phyloP scores from a whole-genome alignment of 2,329 filamentous ascomycete species.

The Sclerotinia spermophila region DNA sequence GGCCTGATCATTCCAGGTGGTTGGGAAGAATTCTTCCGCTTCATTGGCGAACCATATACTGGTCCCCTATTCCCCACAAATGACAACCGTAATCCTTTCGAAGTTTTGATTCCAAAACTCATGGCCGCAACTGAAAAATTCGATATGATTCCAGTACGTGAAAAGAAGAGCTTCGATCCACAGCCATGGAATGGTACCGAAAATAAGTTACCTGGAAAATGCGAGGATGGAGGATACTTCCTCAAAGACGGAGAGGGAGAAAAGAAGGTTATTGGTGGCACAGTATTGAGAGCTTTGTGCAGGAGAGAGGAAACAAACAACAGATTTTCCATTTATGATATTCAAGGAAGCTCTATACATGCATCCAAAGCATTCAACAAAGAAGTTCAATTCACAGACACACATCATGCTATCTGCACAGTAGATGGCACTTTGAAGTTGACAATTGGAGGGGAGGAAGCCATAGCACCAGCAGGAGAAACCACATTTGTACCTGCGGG shows the following conservation, averaged over 20 bases:
- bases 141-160: slow-evolving; percentile 51
- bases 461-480: slow-evolving; percentile 24
- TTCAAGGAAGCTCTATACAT: slow-evolving; percentile 46
- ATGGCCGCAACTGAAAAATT: slow-evolving; percentile 53
- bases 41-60: slow-evolving; percentile 50
- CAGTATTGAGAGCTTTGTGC: slow-evolving; percentile 46
- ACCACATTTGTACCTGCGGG: slow-evolving; percentile 32
- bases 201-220: slow-evolving; percentile 39
- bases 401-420: slow-evolving; percentile 52
- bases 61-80: slow-evolving; percentile 49
- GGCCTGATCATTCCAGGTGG: slow-evolving; percentile 55
- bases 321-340: slow-evolving; percentile 51
- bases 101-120: slow-evolving; percentile 51
- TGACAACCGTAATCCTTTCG: slow-evolving; percentile 50
- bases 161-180: slow-evolving; percentile 46
- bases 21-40: slow-evolving; percentile 59
- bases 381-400: slow-evolving; percentile 43
- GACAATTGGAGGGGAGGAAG: slow-evolving; percentile 37
- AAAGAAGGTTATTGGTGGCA: slow-evolving; percentile 44
- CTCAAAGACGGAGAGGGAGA: slow-evolving; percentile 49
- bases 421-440: slow-evolving; percentile 46
- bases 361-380: slow-evolving; percentile 37
- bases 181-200: slow-evolving; percentile 43
- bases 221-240: slow-evolving; percentile 45
- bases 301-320: slow-evolving; percentile 46